These are phyloP conservation scores for Durusdinium trenchii DNA, from an alignment of 73 alveolate genomes.

Conservation along the genomic window DNA sequence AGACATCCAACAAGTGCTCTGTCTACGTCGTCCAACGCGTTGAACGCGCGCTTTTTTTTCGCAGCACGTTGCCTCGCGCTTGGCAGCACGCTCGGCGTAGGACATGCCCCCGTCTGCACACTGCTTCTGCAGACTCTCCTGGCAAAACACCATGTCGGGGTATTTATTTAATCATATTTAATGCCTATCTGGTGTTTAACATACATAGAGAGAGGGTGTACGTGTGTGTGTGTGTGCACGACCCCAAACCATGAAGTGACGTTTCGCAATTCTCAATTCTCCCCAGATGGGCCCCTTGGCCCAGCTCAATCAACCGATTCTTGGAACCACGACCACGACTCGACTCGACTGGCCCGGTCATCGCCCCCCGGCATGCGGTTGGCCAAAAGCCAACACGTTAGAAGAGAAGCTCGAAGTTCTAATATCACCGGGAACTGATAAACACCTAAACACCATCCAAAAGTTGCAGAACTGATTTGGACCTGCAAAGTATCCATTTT, in stretches of 20 bases:
- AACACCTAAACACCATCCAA: neutral
- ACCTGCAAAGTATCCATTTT: neutral
- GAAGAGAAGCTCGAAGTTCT: neutral
- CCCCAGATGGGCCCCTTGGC: neutral
- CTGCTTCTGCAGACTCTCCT: constrained; percentile 94
- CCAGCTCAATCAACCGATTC: neutral
- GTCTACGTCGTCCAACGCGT: neutral
- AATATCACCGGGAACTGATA: too few relatives aligned
- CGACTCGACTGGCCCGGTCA: neutral
- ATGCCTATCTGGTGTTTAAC: too few relatives aligned
- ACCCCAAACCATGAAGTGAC: neutral
- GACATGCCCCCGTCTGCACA: constrained; percentile 92
- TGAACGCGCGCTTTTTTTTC: neutral
- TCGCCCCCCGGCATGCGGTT: too few relatives aligned
- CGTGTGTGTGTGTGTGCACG: neutral
- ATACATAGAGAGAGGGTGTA: neutral
- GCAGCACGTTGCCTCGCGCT: constrained; percentile 52
- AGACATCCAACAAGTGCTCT: neutral
- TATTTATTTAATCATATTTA: too few relatives aligned
- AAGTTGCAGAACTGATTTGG: neutral
- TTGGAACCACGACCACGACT: neutral
- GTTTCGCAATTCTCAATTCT: neutral
- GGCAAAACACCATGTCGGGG: neutral
- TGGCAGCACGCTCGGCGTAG: constrained; percentile 87
- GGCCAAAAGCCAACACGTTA: neutral